phyloP scores from a whole-genome alignment of 345 rosid species.

The Eucalyptus microcorys region DNA sequence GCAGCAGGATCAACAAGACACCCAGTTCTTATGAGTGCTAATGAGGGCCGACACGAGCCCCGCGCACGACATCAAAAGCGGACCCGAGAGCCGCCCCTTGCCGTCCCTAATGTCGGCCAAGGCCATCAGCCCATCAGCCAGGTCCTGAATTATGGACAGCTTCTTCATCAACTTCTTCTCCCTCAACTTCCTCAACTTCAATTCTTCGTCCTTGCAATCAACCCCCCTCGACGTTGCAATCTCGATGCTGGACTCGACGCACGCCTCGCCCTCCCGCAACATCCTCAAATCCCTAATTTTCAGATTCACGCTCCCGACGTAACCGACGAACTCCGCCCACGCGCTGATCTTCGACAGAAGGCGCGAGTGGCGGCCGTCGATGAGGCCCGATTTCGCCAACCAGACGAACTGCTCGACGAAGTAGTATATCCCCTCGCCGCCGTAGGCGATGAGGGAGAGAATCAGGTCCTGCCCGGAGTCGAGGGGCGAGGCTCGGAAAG shows the following conservation, averaged over 20 bases:
- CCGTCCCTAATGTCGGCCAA: slow-evolving; percentile 67
- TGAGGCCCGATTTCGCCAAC: slow-evolving; percentile 76
- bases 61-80: slow-evolving; percentile 45
- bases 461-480: slow-evolving; percentile 27
- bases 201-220: slow-evolving; percentile 25
- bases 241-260: slow-evolving; percentile 37
- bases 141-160: slow-evolving; percentile 68
- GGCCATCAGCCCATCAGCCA: slow-evolving; percentile 81
- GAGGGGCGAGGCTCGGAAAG: slow-evolving; percentile 37
- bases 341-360: slow-evolving; percentile 56
- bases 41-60: slow-evolving; percentile 81
- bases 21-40: slow-evolving; percentile 89
- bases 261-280: slow-evolving; percentile 34
- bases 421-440: slow-evolving; percentile 79
- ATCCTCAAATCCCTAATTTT: slow-evolving; percentile 66
- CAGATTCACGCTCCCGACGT: slow-evolving; percentile 52
- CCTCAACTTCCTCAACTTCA: slow-evolving; percentile 37
- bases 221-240: slow-evolving; percentile 41
- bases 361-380: slow-evolving; percentile 39
- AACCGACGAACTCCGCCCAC: slow-evolving; percentile 74
- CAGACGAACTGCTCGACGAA: slow-evolving; percentile 83
- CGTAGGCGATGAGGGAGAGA: slow-evolving; percentile 47
- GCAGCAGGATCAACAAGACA: slow-evolving; percentile 31
- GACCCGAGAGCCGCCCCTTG: slow-evolving; percentile 45
- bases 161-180: slow-evolving; percentile 67